These are phyloP conservation scores for Coniochaeta sp. DNA, from an alignment of 2,329 filamentous ascomycete genomes.

Conservation along the genomic window DNA sequence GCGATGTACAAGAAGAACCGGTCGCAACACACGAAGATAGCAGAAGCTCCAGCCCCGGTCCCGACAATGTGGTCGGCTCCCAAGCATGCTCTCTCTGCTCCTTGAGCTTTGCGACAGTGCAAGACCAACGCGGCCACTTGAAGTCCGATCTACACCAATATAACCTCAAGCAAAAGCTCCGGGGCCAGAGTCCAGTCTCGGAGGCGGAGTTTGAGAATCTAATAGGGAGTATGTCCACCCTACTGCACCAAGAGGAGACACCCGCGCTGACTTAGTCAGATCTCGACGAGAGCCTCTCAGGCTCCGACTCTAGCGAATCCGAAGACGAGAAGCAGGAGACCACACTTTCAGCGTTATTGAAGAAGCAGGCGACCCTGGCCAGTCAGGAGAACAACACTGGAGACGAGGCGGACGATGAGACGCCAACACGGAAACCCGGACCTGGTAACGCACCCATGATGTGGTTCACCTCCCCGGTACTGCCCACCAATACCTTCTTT, in stretches of 20 bases:
- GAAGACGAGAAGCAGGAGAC: slow-evolving; percentile 69
- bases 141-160: slow-evolving; percentile 90
- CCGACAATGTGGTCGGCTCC: slow-evolving; percentile 42
- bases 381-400: slow-evolving; percentile 35
- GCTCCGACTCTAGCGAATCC: slow-evolving; percentile 68
- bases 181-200: slow-evolving; percentile 62
- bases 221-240: slow-evolving; percentile 40
- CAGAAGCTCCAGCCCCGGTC: slow-evolving; percentile 15
- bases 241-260: background rate
- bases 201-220: slow-evolving; percentile 84
- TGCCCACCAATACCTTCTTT: slow-evolving; percentile 74
- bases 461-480: slow-evolving; percentile 73
- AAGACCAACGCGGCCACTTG: slow-evolving; percentile 79
- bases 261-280: slow-evolving; percentile 28
- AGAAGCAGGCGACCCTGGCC: slow-evolving; percentile 72
- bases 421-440: slow-evolving; percentile 13
- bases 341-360: slow-evolving; percentile 69
- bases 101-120: slow-evolving; percentile 61
- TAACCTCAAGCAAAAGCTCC: slow-evolving; percentile 87
- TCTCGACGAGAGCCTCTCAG: slow-evolving; percentile 86
- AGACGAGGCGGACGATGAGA: slow-evolving; percentile 34
- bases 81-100: slow-evolving; percentile 78
- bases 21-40: slow-evolving; percentile 8
- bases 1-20: slow-evolving; percentile 13
- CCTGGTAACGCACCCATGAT: slow-evolving; percentile 66